Evolutionary conservation across 306 rosid species (phyloP).

Genomic region (Malus fusca): DNA sequence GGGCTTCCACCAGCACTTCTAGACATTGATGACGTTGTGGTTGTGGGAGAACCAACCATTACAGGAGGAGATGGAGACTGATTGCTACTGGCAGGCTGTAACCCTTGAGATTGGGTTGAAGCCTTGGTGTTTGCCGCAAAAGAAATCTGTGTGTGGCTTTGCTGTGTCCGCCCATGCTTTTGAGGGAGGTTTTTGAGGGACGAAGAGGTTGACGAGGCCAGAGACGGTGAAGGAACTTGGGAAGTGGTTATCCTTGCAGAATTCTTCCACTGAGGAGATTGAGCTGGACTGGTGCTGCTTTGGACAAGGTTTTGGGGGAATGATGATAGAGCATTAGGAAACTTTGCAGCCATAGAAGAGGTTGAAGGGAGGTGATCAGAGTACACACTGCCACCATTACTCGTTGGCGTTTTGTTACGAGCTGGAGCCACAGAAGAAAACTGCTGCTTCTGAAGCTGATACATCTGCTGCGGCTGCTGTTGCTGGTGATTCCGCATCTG

Average conservation of each 20-base stretch:
- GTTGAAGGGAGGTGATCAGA: constrained; percentile 64
- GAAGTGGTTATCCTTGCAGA: constrained; percentile 46
- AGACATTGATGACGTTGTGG: constrained; percentile 74
- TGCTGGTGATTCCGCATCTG: constrained; percentile 19
- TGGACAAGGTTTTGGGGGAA: constrained; percentile 72
- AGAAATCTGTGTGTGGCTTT: constrained; percentile 70
- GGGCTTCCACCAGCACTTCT: constrained; percentile 91
- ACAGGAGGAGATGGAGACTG: constrained; percentile 78
- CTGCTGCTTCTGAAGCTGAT: constrained; percentile 58
- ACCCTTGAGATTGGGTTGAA: constrained; percentile 47
- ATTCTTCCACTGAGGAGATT: constrained; percentile 89
- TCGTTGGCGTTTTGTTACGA: constrained; percentile 52
- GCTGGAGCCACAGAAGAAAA: constrained; percentile 30
- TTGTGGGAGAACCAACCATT: constrained; percentile 77
- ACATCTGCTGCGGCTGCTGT: constrained; percentile 45
- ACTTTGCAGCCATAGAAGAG: constrained; percentile 63
- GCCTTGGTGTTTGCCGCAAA: constrained; percentile 68
- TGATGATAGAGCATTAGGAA: constrained; percentile 54
- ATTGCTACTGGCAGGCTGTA: constrained; percentile 43
- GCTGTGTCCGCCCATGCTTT: constrained; percentile 68
- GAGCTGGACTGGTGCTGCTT: constrained; percentile 54
- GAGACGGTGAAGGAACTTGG: constrained; percentile 46
- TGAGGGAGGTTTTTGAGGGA: constrained; percentile 54
- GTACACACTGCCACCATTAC: constrained; percentile 69
- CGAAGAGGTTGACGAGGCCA: constrained; percentile 57